A percentile compares a stretch with the other conserved stretches of the same genome.
Evolutionary conservation across 352 stramenopile genomes (phyloP).

Genomic region (Phytopythium litorale): DNA sequence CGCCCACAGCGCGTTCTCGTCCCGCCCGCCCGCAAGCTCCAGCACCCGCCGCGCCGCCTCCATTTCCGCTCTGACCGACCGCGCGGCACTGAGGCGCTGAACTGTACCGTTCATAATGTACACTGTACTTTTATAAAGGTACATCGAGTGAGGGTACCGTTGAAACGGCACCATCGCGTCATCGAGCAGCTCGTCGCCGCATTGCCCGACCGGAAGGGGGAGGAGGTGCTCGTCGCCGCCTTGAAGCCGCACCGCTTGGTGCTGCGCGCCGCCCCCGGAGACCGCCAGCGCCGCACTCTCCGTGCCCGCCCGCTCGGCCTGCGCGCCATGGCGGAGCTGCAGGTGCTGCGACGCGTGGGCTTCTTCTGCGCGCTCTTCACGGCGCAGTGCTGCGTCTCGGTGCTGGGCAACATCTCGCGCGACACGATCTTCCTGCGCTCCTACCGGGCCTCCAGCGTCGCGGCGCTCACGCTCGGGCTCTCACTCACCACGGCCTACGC

Average conservation of each 20-base stretch:
- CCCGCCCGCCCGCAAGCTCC: not conserved
- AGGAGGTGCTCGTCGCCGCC: not conserved
- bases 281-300: not conserved
- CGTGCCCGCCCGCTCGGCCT: not conserved
- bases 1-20: slow-evolving; percentile 7
- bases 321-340: not conserved
- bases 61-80: not conserved
- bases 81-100: too few relatives aligned
- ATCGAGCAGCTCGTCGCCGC: not conserved
- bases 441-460: slow-evolving; percentile 67
- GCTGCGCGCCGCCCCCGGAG: not conserved
- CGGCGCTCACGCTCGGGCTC: slow-evolving; percentile 65
- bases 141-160: not conserved
- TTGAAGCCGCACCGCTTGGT: slow-evolving; percentile 1
- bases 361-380: slow-evolving; percentile 85
- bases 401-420: slow-evolving; percentile 73
- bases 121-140: not conserved
- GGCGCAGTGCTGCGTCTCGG: slow-evolving; percentile 69
- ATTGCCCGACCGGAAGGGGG: not conserved
- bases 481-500: slow-evolving; percentile 71
- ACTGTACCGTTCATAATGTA: not conserved
- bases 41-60: slow-evolving; percentile 1
- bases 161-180: not conserved
- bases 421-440: slow-evolving; percentile 81
- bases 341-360: slow-evolving; percentile 49